These are phyloP conservation scores for Hypoxylon lienhwacheense DNA, from an alignment of 495 filamentous ascomycete genomes.

Conservation along the genomic window DNA sequence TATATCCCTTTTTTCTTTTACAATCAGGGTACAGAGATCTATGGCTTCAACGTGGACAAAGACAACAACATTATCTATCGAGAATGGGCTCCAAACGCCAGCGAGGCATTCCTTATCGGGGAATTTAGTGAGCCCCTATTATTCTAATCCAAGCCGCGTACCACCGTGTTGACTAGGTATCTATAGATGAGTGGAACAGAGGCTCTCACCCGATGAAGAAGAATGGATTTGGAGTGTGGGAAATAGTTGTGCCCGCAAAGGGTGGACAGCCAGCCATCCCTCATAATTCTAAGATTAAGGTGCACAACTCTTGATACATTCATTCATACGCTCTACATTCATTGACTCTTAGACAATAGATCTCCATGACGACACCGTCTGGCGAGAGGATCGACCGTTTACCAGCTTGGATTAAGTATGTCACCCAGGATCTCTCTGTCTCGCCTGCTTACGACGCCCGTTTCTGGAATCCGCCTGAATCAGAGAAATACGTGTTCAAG, in stretches of 20 bases:
- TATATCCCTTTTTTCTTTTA: slow-evolving; percentile 11
- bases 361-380: slow-evolving; percentile 77
- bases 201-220: slow-evolving; percentile 82
- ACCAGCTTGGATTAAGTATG: slow-evolving; percentile 95
- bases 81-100: slow-evolving; percentile 94
- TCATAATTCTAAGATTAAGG: slow-evolving; percentile 95
- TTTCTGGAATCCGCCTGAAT: slow-evolving; percentile 91
- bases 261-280: slow-evolving; percentile 77
- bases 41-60: slow-evolving; percentile 75
- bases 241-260: slow-evolving; percentile 72
- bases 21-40: slow-evolving; percentile 76
- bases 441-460: slow-evolving; percentile 91
- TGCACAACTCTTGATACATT: slow-evolving; percentile 42
- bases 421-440: slow-evolving; percentile 85
- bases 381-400: slow-evolving; percentile 83
- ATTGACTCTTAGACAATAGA: slow-evolving; percentile 54
- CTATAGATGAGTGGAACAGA: slow-evolving; percentile 81
- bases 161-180: slow-evolving; percentile 9
- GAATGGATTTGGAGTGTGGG: slow-evolving; percentile 84
- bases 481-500: slow-evolving; percentile 78
- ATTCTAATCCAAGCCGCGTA: neutral
- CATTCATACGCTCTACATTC: neutral
- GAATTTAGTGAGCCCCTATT: slow-evolving; percentile 74
- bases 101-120: slow-evolving; percentile 82
- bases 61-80: slow-evolving; percentile 87